Percentiles rank a stretch among this genome's conserved stretches.
Evolutionary conservation across 179 eudicot genomes (phyloP).

Genomic region (Amaranthus tricolor): DNA sequence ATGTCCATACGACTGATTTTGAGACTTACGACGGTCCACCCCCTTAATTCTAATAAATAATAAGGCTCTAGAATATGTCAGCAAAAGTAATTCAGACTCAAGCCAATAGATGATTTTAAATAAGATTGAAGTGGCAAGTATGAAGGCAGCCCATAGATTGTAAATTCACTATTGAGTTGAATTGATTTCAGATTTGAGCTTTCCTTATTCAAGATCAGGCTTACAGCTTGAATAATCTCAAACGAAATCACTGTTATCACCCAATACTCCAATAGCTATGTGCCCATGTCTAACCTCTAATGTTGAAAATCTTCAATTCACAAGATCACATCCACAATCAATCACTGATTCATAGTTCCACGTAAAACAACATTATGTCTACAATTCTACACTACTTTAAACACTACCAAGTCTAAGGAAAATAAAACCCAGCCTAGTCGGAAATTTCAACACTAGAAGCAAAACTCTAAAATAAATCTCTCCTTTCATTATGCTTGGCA

Average conservation of each 20-base stretch:
- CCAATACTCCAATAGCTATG: background rate
- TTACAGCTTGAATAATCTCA: background rate
- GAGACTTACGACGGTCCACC: background rate
- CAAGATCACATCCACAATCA: background rate
- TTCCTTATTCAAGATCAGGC: background rate
- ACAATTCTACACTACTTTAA: background rate
- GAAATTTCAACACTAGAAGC: too few relatives aligned
- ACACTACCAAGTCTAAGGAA: background rate
- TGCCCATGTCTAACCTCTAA: background rate
- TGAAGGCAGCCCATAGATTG: background rate
- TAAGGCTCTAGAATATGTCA: background rate
- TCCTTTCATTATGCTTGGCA: too few relatives aligned
- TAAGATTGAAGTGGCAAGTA: background rate
- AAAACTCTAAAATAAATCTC: too few relatives aligned
- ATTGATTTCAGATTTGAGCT: background rate
- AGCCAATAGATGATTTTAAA: background rate
- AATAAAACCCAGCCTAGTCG: background rate
- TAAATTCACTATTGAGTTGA: background rate
- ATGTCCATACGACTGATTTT: background rate
- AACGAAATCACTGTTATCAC: background rate
- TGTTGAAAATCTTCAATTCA: background rate
- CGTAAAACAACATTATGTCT: background rate
- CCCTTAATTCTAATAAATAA: background rate
- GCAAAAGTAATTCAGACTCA: background rate
- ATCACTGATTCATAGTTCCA: background rate